Conservation (phyloP, 208 protist species). For the Trypanosoma melophagium region DNA sequence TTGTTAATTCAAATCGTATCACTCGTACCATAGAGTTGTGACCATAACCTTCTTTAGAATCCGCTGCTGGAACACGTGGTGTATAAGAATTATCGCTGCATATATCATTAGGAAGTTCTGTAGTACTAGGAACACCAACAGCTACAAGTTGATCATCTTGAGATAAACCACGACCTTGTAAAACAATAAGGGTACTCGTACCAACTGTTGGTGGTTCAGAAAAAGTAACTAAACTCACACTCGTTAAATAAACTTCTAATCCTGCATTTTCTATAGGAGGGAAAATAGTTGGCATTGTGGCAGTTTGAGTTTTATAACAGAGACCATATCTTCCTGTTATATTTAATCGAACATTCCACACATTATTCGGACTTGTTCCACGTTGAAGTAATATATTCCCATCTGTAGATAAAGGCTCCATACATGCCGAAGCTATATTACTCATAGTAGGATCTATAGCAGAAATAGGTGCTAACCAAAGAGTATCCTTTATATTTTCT, state of each 20-base stretch:
- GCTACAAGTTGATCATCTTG: slow-evolving; percentile 55
- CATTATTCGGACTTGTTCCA: slow-evolving; percentile 28
- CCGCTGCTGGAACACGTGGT: slow-evolving; percentile 40
- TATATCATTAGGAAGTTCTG: slow-evolving; percentile 56
- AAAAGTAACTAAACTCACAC: slow-evolving; percentile 45
- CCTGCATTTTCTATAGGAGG: slow-evolving; percentile 45
- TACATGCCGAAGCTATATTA: slow-evolving; percentile 27
- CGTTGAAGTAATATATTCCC: slow-evolving; percentile 37
- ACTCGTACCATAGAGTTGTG: slow-evolving; percentile 33
- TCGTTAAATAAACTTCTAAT: slow-evolving; percentile 50
- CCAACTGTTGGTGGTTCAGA: slow-evolving; percentile 20
- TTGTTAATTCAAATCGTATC: slow-evolving; percentile 43
- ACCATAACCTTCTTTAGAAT: slow-evolving; percentile 20
- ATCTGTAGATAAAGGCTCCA: slow-evolving; percentile 17
- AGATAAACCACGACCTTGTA: slow-evolving; percentile 71
- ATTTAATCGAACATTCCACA: slow-evolving; percentile 19
- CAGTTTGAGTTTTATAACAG: slow-evolving; percentile 43
- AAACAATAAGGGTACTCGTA: slow-evolving; percentile 33
- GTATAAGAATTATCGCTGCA: slow-evolving; percentile 65
- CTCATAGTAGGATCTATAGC: slow-evolving; percentile 16
- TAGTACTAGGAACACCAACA: slow-evolving; percentile 40
- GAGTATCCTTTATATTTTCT: not conserved
- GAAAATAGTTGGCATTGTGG: slow-evolving; percentile 44
- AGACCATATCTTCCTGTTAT: slow-evolving; percentile 50
- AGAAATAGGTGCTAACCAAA: slow-evolving; percentile 42